These are phyloP conservation scores for Neotropicomus parvogracilis DNA, from an alignment of 1,284 basidiomycete genomes.

Conservation along the genomic window DNA sequence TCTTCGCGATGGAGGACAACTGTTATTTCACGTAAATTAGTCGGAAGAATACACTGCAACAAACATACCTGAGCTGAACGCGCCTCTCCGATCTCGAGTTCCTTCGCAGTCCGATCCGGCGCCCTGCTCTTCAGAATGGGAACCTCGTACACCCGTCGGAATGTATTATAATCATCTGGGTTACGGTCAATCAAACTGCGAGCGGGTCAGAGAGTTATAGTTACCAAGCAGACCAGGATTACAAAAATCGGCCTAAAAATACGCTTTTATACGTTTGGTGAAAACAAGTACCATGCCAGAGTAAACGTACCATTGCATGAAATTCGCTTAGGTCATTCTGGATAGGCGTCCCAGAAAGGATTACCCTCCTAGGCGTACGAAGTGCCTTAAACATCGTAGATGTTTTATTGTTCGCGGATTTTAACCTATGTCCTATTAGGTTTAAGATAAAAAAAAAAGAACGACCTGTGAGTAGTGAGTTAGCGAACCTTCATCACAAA, in stretches of 20 bases:
- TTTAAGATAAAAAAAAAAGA: background rate
- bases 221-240: constrained; percentile 85
- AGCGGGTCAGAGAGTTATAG: constrained; percentile 14
- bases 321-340: constrained; percentile 97
- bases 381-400: constrained; percentile 85
- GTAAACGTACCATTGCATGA: constrained; percentile 79
- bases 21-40: constrained; percentile 30
- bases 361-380: constrained; percentile 71
- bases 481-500: constrained; percentile 87
- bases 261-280: background rate
- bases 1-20: constrained; percentile 75
- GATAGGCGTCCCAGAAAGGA: constrained; percentile 95
- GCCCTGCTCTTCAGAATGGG: constrained; percentile 88
- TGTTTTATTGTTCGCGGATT: constrained; percentile 91
- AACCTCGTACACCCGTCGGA: constrained; percentile 80
- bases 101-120: constrained; percentile 69
- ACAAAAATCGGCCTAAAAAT: constrained; percentile 79
- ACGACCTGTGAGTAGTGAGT: background rate
- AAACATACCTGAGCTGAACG: constrained; percentile 63
- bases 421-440: constrained; percentile 80
- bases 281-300: constrained; percentile 2
- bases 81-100: constrained; percentile 72
- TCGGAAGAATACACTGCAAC: background rate
- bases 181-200: background rate
- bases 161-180: constrained; percentile 68